A percentile compares a stretch with the other conserved stretches of the same genome.
Conservation (phyloP, 2,329 filamentous ascomycete species). For the Paecilomyces niveus region DNA sequence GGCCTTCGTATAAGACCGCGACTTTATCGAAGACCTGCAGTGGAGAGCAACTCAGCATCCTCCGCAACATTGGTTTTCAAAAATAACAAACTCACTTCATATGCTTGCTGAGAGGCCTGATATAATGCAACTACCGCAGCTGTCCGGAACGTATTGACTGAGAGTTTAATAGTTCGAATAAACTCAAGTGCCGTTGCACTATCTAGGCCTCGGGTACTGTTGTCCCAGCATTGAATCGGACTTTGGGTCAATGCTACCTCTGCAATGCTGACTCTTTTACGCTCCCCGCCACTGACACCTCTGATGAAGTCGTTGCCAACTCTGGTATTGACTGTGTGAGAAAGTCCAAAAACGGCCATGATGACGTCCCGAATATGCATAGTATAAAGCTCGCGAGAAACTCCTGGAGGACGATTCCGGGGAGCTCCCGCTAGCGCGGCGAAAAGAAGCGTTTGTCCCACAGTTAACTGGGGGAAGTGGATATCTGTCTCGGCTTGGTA, state of each 20-base stretch:
- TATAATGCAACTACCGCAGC: conserved; percentile 53
- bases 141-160: conserved; percentile 43
- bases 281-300: conserved; percentile 55
- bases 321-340: conserved; percentile 46
- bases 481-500: conserved; percentile 81
- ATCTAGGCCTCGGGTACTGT: conserved; percentile 46
- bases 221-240: conserved; percentile 33
- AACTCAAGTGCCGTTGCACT: conserved; percentile 52
- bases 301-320: conserved; percentile 52
- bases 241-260: conserved; percentile 30
- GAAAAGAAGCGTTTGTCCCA: conserved; percentile 73
- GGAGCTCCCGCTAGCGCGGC: conserved; percentile 62
- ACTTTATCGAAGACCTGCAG: conserved; percentile 59
- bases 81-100: conserved; percentile 28
- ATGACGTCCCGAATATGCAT: conserved; percentile 38
- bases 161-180: conserved; percentile 44
- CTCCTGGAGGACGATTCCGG: conserved; percentile 32
- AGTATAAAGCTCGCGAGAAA: conserved; percentile 37
- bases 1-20: conserved; percentile 65
- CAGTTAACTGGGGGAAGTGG: conserved; percentile 70
- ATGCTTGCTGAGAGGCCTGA: conserved; percentile 41
- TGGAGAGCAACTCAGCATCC: too few species aligned
- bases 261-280: conserved; percentile 56
- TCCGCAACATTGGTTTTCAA: too few species aligned
- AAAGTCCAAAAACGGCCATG: conserved; percentile 38